Evolutionary conservation across 176 grass and related monocot species (phyloP).

Genomic region (maize (Zea mays)): DNA sequence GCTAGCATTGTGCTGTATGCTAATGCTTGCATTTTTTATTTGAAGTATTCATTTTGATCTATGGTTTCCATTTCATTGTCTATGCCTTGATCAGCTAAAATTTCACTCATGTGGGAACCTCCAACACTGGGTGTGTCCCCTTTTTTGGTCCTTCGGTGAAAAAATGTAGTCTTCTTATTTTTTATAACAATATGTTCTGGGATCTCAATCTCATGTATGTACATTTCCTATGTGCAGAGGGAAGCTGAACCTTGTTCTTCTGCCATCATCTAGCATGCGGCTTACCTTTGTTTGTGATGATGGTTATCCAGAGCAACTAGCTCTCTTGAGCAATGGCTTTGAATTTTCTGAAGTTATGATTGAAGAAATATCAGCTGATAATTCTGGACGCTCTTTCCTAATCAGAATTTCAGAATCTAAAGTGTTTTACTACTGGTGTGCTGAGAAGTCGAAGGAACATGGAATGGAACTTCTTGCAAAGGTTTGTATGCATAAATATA

Average conservation of each 20-base stretch:
- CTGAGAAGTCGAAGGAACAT: conserved; percentile 74
- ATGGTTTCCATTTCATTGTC: neutral
- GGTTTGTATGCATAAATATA: conserved; percentile 47
- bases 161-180: neutral
- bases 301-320: conserved; percentile 61
- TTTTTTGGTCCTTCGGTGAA: neutral
- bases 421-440: conserved; percentile 89
- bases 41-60: conserved; percentile 7
- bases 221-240: conserved; percentile 59
- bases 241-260: conserved; percentile 66
- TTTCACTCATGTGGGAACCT: no score
- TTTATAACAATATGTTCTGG: conserved; percentile 8
- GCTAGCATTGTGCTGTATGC: neutral
- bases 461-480: conserved; percentile 77
- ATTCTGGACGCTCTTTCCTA: conserved; percentile 72
- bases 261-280: conserved; percentile 66
- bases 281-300: conserved; percentile 77
- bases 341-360: conserved; percentile 50
- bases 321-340: conserved; percentile 46
- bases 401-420: conserved; percentile 59
- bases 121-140: no score
- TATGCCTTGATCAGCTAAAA: no score
- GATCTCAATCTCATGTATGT: conserved; percentile 40
- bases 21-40: neutral
- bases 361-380: conserved; percentile 84